Percentiles rank a stretch among this genome's conserved stretches.
Conservation (phyloP, 306 rosid species). For the Sicyos baderoa region DNA sequence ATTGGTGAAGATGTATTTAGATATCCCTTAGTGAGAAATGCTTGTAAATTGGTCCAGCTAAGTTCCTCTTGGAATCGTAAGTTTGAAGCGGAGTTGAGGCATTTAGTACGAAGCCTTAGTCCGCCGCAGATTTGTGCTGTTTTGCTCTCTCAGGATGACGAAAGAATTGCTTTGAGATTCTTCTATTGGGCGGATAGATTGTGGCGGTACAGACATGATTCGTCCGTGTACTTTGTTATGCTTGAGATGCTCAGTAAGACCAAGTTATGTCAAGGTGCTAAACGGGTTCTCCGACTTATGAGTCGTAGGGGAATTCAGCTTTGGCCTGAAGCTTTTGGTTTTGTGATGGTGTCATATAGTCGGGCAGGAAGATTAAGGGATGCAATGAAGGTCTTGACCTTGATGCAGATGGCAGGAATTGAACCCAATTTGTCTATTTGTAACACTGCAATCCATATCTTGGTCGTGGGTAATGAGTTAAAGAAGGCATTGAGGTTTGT, state of each 20-base stretch:
- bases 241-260: slow-evolving; percentile 72
- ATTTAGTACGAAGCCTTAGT: slow-evolving; percentile 62
- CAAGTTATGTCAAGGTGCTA: slow-evolving; percentile 77
- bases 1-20: slow-evolving; percentile 46
- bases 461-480: slow-evolving; percentile 53
- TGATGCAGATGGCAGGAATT: slow-evolving; percentile 88
- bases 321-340: slow-evolving; percentile 59
- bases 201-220: slow-evolving; percentile 65
- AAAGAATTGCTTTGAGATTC: slow-evolving; percentile 61
- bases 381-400: slow-evolving; percentile 55
- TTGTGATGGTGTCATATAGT: slow-evolving; percentile 70
- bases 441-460: slow-evolving; percentile 64
- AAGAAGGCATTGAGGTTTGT: slow-evolving; percentile 59
- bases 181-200: slow-evolving; percentile 87
- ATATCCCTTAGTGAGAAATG: slow-evolving; percentile 65
- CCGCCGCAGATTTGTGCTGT: slow-evolving; percentile 75
- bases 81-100: slow-evolving; percentile 54
- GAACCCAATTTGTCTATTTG: slow-evolving; percentile 60
- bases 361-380: slow-evolving; percentile 66
- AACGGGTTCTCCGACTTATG: slow-evolving; percentile 64
- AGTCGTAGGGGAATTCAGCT: slow-evolving; percentile 46
- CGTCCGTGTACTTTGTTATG: slow-evolving; percentile 53
- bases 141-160: slow-evolving; percentile 60
- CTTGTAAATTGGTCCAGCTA: slow-evolving; percentile 50
- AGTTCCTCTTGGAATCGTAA: slow-evolving; percentile 65